These are phyloP conservation scores for Cicer yamashitae DNA, from an alignment of 306 rosid species.

Conservation along the genomic window DNA sequence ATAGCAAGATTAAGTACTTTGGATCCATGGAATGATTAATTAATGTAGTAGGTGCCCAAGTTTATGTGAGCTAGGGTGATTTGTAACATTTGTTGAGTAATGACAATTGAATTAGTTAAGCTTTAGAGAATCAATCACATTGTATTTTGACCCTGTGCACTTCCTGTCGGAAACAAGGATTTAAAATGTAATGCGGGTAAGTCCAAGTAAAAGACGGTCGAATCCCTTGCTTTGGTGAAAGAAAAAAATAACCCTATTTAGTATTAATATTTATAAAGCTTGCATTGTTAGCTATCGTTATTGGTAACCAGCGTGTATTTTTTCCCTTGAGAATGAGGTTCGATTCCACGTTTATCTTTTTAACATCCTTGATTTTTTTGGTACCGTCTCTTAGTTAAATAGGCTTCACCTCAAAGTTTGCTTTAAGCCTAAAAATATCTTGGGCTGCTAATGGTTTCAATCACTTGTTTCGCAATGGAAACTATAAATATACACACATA, in stretches of 20 bases:
- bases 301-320: neutral
- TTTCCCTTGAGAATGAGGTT: neutral
- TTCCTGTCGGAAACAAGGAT: neutral
- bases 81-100: neutral
- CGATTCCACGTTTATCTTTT: neutral
- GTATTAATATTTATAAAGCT: neutral
- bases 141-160: neutral
- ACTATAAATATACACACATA: neutral
- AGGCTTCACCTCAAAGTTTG: neutral
- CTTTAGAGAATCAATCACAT: neutral
- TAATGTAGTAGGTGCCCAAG: constrained; percentile 5
- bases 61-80: neutral
- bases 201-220: neutral
- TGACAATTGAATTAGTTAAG: constrained; percentile 10
- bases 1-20: neutral
- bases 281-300: neutral
- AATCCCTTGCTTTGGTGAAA: neutral
- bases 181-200: neutral
- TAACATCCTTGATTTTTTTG: neutral
- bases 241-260: neutral
- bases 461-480: neutral
- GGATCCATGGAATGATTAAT: constrained; percentile 11
- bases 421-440: neutral
- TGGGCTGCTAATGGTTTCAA: neutral
- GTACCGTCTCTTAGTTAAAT: neutral